A percentile compares a stretch with the other conserved stretches of the same genome.
phyloP scores from a whole-genome alignment of 2,329 filamentous ascomycete genomes.

The Pseudogymnoascus sp. region DNA sequence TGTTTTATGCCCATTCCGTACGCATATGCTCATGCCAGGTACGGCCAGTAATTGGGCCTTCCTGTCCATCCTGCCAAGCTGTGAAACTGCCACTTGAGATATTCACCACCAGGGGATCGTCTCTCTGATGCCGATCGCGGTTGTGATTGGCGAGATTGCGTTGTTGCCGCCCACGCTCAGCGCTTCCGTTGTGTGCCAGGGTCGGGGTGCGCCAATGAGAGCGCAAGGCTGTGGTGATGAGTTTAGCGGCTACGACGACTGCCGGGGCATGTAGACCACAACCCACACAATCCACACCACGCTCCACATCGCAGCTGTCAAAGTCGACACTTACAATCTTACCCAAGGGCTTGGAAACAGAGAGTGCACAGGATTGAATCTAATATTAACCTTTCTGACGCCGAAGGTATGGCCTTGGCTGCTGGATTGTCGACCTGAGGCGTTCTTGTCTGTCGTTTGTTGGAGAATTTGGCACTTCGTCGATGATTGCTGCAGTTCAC shows the following conservation, averaged over 20 bases:
- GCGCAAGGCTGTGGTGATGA: background rate
- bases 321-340: background rate
- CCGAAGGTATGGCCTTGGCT: background rate
- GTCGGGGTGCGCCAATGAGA: background rate
- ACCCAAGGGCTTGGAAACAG: conserved; percentile 1
- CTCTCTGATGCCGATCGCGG: background rate
- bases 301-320: background rate
- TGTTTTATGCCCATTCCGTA: background rate
- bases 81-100: conserved; percentile 3
- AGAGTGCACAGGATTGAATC: background rate
- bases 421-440: background rate
- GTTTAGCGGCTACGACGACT: background rate
- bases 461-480: background rate
- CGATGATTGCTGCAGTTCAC: background rate
- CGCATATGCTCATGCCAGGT: background rate
- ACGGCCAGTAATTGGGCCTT: conserved; percentile 2
- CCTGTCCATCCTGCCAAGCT: background rate
- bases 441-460: background rate
- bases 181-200: background rate
- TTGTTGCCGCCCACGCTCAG: background rate
- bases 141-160: background rate
- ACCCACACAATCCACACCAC: background rate
- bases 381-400: conserved; percentile 8
- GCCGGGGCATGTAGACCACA: background rate
- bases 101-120: background rate